phyloP scores from a whole-genome alignment of 2,329 filamentous ascomycete species.

The Neofusicoccum laricinum region DNA sequence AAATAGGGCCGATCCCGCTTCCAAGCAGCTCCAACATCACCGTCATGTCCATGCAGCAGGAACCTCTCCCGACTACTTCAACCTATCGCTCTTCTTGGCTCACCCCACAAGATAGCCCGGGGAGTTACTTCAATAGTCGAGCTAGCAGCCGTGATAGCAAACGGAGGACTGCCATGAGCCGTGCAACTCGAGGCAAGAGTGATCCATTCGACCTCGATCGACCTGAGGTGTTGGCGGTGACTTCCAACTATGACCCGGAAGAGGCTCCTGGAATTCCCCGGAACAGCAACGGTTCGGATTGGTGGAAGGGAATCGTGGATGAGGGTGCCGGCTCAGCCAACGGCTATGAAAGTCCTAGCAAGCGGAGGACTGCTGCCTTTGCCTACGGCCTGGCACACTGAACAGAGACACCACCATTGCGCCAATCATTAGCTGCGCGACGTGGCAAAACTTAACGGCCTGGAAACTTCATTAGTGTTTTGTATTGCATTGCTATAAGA shows the following conservation, averaged over 20 bases:
- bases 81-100: conserved; percentile 1
- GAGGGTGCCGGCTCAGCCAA: background rate
- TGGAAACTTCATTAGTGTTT: conserved; percentile 1
- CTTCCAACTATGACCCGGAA: background rate
- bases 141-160: background rate
- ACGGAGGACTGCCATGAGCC: conserved; percentile 15
- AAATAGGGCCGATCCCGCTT: background rate
- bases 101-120: background rate
- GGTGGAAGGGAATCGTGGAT: conserved; percentile 5
- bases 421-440: background rate
- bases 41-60: background rate
- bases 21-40: background rate
- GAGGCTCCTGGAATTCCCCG: background rate
- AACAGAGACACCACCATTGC: background rate
- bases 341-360: background rate
- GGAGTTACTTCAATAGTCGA: background rate
- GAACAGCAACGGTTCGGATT: background rate
- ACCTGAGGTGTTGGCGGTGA: conserved; percentile 37
- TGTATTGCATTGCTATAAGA: conserved; percentile 10
- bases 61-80: background rate
- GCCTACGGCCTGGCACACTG: background rate
- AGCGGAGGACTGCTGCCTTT: background rate
- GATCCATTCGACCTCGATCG: conserved; percentile 41
- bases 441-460: background rate
- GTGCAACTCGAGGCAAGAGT: conserved; percentile 32